A percentile compares a stretch with the other conserved stretches of the same genome.
Conservation (phyloP, 179 eudicot genomes). For the Monotropa hypopitys region DNA sequence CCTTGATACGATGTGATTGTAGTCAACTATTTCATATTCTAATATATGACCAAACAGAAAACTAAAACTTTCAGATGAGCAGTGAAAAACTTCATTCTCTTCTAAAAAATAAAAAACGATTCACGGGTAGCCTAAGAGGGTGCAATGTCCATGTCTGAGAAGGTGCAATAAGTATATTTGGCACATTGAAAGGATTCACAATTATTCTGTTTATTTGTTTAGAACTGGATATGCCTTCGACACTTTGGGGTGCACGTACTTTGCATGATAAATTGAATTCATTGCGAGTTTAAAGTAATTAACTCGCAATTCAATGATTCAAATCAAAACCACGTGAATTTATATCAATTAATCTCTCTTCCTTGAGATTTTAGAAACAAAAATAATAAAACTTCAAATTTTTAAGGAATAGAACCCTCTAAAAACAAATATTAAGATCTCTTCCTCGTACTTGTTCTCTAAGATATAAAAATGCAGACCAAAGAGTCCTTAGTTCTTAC, state of each 20-base stretch:
- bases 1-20: not conserved
- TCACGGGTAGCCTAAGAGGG: not conserved
- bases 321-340: not conserved
- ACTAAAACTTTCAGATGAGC: not conserved
- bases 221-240: not conserved
- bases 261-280: not conserved
- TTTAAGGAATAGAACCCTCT: not conserved
- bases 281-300: not conserved
- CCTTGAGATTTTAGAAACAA: not conserved
- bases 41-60: not conserved
- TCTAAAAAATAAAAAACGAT: not conserved
- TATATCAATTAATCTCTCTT: not conserved
- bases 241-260: not conserved
- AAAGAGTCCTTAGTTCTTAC: not conserved
- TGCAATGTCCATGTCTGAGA: not conserved
- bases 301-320: not conserved
- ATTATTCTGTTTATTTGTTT: not conserved
- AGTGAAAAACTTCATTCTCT: not conserved
- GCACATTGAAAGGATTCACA: not conserved
- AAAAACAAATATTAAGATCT: not conserved
- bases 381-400: not conserved
- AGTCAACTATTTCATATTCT: not conserved
- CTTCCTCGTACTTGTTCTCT: not conserved
- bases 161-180: not conserved
- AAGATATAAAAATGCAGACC: not conserved